Evolutionary conservation across 2,329 filamentous ascomycete genomes (phyloP).

Genomic region (Epichloe sibirici): DNA sequence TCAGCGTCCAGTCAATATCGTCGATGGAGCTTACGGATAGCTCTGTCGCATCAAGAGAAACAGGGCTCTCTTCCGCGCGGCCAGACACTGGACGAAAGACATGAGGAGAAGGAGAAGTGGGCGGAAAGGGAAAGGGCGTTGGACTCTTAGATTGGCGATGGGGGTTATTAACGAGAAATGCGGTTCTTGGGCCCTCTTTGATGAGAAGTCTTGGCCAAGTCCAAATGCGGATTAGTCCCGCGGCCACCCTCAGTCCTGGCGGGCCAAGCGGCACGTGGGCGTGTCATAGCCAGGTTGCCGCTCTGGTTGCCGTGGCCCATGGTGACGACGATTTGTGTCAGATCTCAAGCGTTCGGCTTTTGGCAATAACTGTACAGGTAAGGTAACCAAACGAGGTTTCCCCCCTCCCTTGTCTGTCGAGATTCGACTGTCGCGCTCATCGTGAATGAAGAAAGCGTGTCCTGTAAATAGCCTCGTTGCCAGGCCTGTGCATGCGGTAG

Average conservation of each 20-base stretch:
- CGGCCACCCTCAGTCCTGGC: neutral
- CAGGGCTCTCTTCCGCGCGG: neutral
- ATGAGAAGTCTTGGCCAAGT: constrained; percentile 3
- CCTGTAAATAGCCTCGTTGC: no score
- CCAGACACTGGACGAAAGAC: neutral
- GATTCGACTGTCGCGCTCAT: no score
- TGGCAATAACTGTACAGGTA: no score
- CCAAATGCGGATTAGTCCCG: constrained; percentile 3
- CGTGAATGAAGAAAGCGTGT: no score
- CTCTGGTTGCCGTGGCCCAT: neutral
- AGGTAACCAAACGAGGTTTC: no score
- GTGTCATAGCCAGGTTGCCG: neutral
- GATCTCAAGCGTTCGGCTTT: no score
- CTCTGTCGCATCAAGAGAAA: neutral
- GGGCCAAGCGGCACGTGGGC: neutral
- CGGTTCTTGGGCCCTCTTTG: neutral
- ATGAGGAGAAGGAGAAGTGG: neutral
- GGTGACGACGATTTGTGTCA: no score
- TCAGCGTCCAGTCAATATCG: neutral
- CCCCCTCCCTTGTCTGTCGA: no score
- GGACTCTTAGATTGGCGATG: neutral
- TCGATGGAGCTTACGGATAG: neutral
- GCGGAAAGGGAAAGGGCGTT: neutral
- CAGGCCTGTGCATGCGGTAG: no score
- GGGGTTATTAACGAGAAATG: neutral